Base-by-base conservation (phyloP, 2,329 filamentous ascomycete species). In the Sclerotinia spermophila region DNA sequence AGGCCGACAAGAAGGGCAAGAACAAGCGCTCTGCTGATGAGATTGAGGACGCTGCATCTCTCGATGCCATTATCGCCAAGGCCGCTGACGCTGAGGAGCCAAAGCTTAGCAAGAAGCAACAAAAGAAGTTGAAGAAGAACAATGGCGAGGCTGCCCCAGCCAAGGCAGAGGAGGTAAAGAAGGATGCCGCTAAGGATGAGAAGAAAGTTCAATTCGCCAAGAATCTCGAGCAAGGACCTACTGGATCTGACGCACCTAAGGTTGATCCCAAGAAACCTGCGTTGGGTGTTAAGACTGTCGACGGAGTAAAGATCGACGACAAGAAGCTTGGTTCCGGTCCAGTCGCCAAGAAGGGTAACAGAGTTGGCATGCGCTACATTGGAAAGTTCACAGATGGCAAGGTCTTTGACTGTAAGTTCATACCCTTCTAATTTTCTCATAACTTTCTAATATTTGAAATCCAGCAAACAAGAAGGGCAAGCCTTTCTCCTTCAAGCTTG, bases 91-190 rank as follows among this genome's bases (percentile, higher is more conserved):
- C 59, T 38, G 87, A 88, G 75, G 91, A 94, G 77, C 80, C 86
- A 76, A 94, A 94, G 85, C 86, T 94, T 74, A 94, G 90, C 87
- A 97, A 97, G 88, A 97, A 97, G 86, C 93, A 98, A 82, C 87
- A 92, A 78, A 98, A 99, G 91, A 97, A 97, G 87, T 87, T 95
- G 75, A 97, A 97, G 90, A 97, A 97, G 87, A 98, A 98, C 86
- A 93, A 97, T 81, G 96, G 95, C 76, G 92, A 97, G 80, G 90
- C 96, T 72, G 88, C 91, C 72, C 83, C 86, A 67, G 83, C 84
- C 59, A 87, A 90, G 77, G 80, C 86, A 76, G 83, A 86, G 75
- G 89, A 90, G 81, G 84, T 87, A 72, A 85, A 86, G 70, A 83
- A 83, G 68, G 82, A 82, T 73, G 73, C 81, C 19, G 75, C 80